These are phyloP conservation scores for Cutaneotrichosporon dermatis DNA, from an alignment of 1,284 basidiomycete genomes.

Conservation along the genomic window DNA sequence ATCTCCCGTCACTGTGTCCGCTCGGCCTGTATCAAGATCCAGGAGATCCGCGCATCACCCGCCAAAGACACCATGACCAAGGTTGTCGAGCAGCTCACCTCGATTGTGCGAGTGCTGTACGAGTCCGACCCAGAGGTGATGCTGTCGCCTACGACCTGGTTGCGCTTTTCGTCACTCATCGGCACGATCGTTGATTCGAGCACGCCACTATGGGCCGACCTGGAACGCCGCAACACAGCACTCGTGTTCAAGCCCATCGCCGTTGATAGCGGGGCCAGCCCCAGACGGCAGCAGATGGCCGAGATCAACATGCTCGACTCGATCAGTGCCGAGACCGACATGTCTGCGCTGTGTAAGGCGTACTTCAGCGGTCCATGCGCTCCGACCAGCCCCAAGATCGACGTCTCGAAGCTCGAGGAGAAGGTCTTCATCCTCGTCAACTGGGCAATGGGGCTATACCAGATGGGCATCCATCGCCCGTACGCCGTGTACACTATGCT, in stretches of 20 bases:
- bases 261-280: conserved; percentile 40
- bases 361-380: conserved; percentile 57
- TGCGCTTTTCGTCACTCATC: conserved; percentile 48
- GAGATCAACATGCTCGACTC: conserved; percentile 82
- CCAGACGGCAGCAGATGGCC: conserved; percentile 56
- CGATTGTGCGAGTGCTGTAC: conserved; percentile 33
- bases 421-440: conserved; percentile 77
- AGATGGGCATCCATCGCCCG: conserved; percentile 78
- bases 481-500: conserved; percentile 75
- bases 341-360: conserved; percentile 54
- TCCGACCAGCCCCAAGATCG: conserved; percentile 48
- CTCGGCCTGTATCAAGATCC: conserved; percentile 53
- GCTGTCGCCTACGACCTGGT: conserved; percentile 53
- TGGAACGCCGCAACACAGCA: conserved; percentile 67
- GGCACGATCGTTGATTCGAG: conserved; percentile 20
- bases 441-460: conserved; percentile 78
- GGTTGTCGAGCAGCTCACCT: conserved; percentile 30
- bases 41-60: conserved; percentile 52
- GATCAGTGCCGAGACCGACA: conserved; percentile 65
- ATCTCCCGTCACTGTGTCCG: conserved; percentile 37
- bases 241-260: conserved; percentile 68
- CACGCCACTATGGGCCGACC: conserved; percentile 39
- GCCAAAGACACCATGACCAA: conserved; percentile 25
- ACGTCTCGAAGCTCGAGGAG: conserved; percentile 44
- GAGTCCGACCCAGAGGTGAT: conserved; percentile 33